Conservation (phyloP, 495 filamentous ascomycete species). For the Lichenothelia convexa region DNA sequence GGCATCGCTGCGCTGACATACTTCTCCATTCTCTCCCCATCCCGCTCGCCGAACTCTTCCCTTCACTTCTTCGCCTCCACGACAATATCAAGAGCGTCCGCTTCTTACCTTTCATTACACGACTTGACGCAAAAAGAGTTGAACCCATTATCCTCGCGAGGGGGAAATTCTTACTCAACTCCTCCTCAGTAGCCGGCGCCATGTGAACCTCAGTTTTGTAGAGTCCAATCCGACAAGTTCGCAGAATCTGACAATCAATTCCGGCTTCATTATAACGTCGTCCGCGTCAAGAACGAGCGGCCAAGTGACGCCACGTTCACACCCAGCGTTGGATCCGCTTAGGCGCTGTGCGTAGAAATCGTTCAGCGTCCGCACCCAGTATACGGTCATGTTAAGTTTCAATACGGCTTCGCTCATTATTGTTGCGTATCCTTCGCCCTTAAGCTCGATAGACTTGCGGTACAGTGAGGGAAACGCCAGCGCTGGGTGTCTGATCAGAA, state of each 20-base stretch:
- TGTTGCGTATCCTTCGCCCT: slow-evolving; percentile 7
- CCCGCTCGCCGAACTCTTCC: slow-evolving; percentile 27
- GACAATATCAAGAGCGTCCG: slow-evolving; percentile 12
- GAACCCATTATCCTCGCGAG: slow-evolving; percentile 15
- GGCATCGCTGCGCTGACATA: slow-evolving; percentile 24
- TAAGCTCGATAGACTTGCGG: slow-evolving; percentile 14
- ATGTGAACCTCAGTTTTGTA: slow-evolving; percentile 20
- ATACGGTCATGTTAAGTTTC: slow-evolving; percentile 12
- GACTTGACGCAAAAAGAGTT: slow-evolving; percentile 19
- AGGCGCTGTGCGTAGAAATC: slow-evolving; percentile 19
- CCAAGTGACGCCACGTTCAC: not conserved
- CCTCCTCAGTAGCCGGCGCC: slow-evolving; percentile 15
- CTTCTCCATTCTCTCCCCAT: slow-evolving; percentile 18
- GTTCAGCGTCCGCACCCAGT: slow-evolving; percentile 20
- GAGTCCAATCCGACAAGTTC: slow-evolving; percentile 22
- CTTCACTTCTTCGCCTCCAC: slow-evolving; percentile 28
- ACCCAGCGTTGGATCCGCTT: not conserved
- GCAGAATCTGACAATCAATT: slow-evolving; percentile 18
- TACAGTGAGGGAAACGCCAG: slow-evolving; percentile 23
- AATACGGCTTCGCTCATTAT: slow-evolving; percentile 4
- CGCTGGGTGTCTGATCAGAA: slow-evolving; percentile 28
- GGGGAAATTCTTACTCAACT: not conserved
- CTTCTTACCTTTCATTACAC: slow-evolving; percentile 24
- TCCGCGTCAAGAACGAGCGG: slow-evolving; percentile 28
- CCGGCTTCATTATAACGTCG: slow-evolving; percentile 23